A percentile compares a stretch with the other conserved stretches of the same genome.
phyloP scores from a whole-genome alignment of 805 yeast genomes.

The Teunomyces kruisii region DNA sequence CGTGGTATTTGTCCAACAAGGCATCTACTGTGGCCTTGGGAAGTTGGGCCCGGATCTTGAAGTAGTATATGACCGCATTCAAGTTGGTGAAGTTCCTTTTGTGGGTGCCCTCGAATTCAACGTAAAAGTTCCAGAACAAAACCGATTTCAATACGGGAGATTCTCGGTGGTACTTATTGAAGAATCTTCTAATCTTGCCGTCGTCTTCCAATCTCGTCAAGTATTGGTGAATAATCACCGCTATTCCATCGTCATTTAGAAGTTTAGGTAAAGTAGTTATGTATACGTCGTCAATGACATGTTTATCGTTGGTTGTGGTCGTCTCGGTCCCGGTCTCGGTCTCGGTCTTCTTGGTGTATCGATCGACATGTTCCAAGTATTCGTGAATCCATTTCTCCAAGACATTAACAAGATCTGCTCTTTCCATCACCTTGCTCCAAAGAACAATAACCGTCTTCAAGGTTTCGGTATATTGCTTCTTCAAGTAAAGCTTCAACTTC shows the following conservation, averaged over 20 bases:
- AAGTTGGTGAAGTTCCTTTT: constrained; percentile 47
- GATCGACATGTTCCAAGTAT: constrained; percentile 14
- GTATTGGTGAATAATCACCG: constrained; percentile 35
- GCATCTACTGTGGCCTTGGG: constrained; percentile 51
- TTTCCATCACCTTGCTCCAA: constrained; percentile 8
- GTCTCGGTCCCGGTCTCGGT: constrained; percentile 8
- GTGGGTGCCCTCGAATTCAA: constrained; percentile 49
- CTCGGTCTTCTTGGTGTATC: constrained; percentile 12
- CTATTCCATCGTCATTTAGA: constrained; percentile 42
- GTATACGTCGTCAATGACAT: constrained; percentile 1
- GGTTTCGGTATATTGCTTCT: constrained; percentile 18
- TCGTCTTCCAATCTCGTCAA: constrained; percentile 13
- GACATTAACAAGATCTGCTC: not conserved
- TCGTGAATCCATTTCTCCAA: constrained; percentile 16
- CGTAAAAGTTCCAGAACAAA: constrained; percentile 57
- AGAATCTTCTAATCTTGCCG: constrained; percentile 22
- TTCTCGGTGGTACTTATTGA: constrained; percentile 26
- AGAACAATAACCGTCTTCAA: constrained; percentile 11
- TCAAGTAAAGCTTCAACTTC: constrained; percentile 11
- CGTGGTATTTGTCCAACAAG: constrained; percentile 29
- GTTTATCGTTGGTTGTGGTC: constrained; percentile 1
- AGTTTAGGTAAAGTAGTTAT: constrained; percentile 23
- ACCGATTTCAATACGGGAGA: constrained; percentile 37
- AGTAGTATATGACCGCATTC: constrained; percentile 41
- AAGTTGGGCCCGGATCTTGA: constrained; percentile 46